Evolutionary conservation across 441 rosid genomes (phyloP), one percentile per base, ranked within the genome.

Genomic region (Croton setiger): DNA sequence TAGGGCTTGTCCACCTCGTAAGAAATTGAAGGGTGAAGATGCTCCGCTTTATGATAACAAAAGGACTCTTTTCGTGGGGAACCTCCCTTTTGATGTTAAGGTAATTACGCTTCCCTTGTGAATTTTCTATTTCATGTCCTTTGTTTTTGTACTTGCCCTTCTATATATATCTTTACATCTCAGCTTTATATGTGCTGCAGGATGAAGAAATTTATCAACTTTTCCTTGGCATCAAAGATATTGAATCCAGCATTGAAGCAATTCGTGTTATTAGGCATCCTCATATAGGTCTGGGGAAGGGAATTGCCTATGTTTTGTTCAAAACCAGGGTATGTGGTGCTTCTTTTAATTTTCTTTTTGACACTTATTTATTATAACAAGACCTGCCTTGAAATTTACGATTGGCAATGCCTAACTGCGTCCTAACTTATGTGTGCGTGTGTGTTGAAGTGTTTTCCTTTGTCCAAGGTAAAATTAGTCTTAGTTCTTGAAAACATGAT

Each of bases 21-120:
- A 95, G 73, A 92, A 90, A 76, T 75, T 89, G 77, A 95, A 85
- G 79, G 89, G 86, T 60, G 89, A 78, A 27, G 75, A 56, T 74
- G 20, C 81, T 77, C 76, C 80, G 36, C 80, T 84, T 63, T 95
- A 95, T 75, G 98, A 95, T 77, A 75, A 78, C 77, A 90, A 84
- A 85, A 87, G 96, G 81, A 89, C 99, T 12, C 79, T 92, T 64
- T 92, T 95, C 63, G 77, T 90, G 60, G 99, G 99, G 68, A 92
- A 95, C 73, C 96, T 95, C 74, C 99, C 99, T 59, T 92, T 85
- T 63, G 99, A 95, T 70, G 99, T 92, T 13, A 92, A 90, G 97
- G 98, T 95, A 76, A 82, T 58, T 47, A 14, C 8, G 48, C 60
- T 2, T 27, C 36, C 39, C 48, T 31, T 63, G 21, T 20, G 21